phyloP scores from a whole-genome alignment of 2,329 filamentous ascomycete species.

The Fusarium verrucosum region DNA sequence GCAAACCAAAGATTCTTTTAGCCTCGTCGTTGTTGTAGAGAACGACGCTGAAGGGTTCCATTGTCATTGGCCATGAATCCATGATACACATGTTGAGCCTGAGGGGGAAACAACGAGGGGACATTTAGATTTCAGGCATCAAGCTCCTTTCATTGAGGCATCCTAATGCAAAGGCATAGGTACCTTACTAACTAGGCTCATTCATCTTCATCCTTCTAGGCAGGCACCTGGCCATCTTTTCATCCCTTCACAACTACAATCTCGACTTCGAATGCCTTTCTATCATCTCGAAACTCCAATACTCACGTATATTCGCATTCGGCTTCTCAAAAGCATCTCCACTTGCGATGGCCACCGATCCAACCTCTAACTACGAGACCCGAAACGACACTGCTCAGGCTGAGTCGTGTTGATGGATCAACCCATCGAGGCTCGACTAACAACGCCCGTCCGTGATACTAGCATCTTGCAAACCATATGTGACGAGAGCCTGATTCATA shows the following conservation, averaged over 20 bases:
- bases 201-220: not conserved
- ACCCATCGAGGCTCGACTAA: not conserved
- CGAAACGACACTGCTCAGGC: not conserved
- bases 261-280: not conserved
- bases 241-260: not conserved
- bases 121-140: slow-evolving; percentile 1
- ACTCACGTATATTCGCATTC: not conserved
- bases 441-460: not conserved
- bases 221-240: not conserved
- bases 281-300: not conserved
- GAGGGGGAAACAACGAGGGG: no score
- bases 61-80: no score
- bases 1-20: not conserved
- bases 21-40: not conserved
- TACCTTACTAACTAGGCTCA: not conserved
- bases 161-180: no score
- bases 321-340: no score
- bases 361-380: no score
- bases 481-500: not conserved
- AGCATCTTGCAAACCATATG: not conserved
- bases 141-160: no score
- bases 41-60: no score
- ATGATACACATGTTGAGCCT: no score
- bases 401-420: not conserved
- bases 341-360: not conserved